Conservation (phyloP, 345 rosid species). For the Punica granatum region DNA sequence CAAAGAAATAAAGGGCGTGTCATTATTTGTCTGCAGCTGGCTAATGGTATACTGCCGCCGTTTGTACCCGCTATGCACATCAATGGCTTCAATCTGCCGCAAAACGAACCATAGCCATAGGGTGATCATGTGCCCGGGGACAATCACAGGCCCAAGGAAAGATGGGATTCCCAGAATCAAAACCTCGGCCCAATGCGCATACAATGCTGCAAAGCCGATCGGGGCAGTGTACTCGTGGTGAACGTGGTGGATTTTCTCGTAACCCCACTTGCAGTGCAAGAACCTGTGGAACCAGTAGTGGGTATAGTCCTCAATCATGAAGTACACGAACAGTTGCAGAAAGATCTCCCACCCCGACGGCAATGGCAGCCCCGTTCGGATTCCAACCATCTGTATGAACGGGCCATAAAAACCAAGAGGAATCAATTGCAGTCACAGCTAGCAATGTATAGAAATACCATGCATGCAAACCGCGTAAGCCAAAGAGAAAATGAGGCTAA, state of each 20-base stretch:
- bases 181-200: constrained; percentile 91
- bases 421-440: not conserved
- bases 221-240: too few relatives aligned
- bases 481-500: too few relatives aligned
- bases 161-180: constrained; percentile 91
- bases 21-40: too few relatives aligned
- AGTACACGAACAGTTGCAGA: constrained; percentile 60
- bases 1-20: constrained; percentile 1
- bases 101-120: constrained; percentile 81
- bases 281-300: constrained; percentile 92
- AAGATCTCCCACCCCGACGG: constrained; percentile 65
- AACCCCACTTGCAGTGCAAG: too few relatives aligned
- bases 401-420: constrained; percentile 1
- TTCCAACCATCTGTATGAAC: constrained; percentile 75
- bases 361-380: constrained; percentile 58
- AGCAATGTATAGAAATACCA: too few relatives aligned
- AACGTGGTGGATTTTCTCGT: too few relatives aligned
- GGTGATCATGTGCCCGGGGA: constrained; percentile 85
- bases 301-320: constrained; percentile 72
- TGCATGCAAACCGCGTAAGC: too few relatives aligned
- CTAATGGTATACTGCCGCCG: too few relatives aligned
- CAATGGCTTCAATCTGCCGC: too few relatives aligned
- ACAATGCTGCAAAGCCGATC: constrained; percentile 79
- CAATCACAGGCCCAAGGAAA: constrained; percentile 88
- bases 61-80: constrained; percentile 94